Evolutionary conservation across 805 yeast species (phyloP).

Genomic region (Yarrowia deformans): DNA sequence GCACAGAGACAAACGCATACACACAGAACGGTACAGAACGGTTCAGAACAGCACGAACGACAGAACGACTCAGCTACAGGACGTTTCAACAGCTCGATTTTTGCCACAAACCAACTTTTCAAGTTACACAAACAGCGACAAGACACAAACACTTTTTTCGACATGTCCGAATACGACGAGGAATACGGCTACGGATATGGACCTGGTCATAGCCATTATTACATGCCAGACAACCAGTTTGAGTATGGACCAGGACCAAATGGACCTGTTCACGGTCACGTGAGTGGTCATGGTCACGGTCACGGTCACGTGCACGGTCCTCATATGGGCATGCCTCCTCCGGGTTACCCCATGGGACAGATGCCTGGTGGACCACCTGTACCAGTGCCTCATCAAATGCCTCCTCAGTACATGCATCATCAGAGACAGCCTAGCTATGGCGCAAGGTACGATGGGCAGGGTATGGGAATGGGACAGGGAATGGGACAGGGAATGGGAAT

Average conservation of each 20-base stretch:
- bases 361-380: too few species aligned
- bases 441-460: neutral
- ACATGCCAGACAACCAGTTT: constrained; percentile 21
- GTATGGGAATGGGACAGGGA: neutral
- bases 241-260: constrained; percentile 2
- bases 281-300: neutral
- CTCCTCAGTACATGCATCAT: constrained; percentile 2
- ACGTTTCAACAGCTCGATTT: too few species aligned
- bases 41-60: neutral
- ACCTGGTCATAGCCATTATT: neutral
- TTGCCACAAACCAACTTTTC: too few species aligned
- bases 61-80: too few species aligned
- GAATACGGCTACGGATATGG: neutral
- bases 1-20: too few species aligned
- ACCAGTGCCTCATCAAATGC: neutral
- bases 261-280: neutral
- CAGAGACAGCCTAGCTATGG: constrained; percentile 18
- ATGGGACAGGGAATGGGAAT: neutral
- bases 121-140: too few species aligned
- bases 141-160: too few species aligned
- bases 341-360: too few species aligned
- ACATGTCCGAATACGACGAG: constrained; percentile 6
- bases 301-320: too few species aligned
- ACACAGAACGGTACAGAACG: neutral
- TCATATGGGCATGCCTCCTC: too few species aligned